Evolutionary conservation across 139 green algal genomes (phyloP).

Genomic region (Chlorokybus atmophyticus): DNA sequence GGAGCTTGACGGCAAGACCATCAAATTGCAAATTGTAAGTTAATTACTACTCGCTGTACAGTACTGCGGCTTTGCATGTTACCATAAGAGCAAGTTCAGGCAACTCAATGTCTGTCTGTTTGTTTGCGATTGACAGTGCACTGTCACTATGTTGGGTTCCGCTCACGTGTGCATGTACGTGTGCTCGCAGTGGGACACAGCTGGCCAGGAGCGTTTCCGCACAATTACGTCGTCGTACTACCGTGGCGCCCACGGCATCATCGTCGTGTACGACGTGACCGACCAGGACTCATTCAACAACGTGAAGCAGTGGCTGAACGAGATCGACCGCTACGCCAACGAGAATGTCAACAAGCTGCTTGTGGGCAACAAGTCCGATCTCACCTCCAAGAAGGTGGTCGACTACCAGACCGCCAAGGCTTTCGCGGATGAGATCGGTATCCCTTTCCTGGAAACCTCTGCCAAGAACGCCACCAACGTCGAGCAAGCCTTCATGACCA

Average conservation of each 20-base stretch:
- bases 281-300: slow-evolving; percentile 98
- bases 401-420: slow-evolving; percentile 91
- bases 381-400: slow-evolving; percentile 91
- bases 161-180: too few relatives aligned
- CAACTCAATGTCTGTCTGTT: too few relatives aligned
- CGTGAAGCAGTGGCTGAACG: slow-evolving; percentile 98
- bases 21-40: slow-evolving; percentile 95
- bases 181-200: slow-evolving; percentile 96
- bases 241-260: slow-evolving; percentile 92
- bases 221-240: slow-evolving; percentile 99
- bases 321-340: slow-evolving; percentile 98
- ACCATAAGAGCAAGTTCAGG: too few relatives aligned
- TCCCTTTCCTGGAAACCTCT: slow-evolving; percentile 97
- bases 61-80: too few relatives aligned
- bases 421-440: slow-evolving; percentile 97
- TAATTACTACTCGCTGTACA: too few relatives aligned
- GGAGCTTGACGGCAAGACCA: slow-evolving; percentile 97
- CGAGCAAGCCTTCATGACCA: slow-evolving; percentile 99
- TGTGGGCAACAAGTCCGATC: slow-evolving; percentile 97
- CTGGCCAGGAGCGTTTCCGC: slow-evolving; percentile 94
- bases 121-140: too few relatives aligned
- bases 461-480: slow-evolving; percentile 98
- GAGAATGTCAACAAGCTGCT: slow-evolving; percentile 99
- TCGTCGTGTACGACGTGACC: slow-evolving; percentile 99
- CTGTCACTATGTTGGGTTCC: too few relatives aligned